Conservation (phyloP, 1,139 yeast genomes). For the Geotrichum cucujoidarum region DNA sequence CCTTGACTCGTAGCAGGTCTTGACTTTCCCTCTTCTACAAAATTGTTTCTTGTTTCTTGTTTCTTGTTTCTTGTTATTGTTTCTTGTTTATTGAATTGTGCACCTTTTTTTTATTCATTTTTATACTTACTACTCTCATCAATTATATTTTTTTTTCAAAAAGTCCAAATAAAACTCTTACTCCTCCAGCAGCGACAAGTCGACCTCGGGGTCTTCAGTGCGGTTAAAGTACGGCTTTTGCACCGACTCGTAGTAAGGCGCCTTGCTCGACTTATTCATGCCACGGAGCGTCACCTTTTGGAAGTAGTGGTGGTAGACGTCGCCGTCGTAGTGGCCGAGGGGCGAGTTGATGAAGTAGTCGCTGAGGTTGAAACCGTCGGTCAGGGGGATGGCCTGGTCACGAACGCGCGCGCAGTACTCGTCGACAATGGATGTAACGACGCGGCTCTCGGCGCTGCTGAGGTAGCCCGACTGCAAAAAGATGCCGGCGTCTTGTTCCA, state of each 20-base stretch:
- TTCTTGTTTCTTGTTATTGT: too few relatives aligned
- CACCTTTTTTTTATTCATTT: too few relatives aligned
- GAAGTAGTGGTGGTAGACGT: constrained; percentile 72
- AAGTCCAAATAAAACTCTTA: too few relatives aligned
- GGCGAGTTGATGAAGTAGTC: constrained; percentile 85
- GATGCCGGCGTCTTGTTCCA: constrained; percentile 71
- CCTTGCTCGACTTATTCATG: constrained; percentile 32
- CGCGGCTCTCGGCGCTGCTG: constrained; percentile 34
- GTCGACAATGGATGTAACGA: constrained; percentile 36
- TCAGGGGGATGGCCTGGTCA: constrained; percentile 69
- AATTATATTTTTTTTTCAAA: too few relatives aligned
- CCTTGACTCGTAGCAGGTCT: too few relatives aligned
- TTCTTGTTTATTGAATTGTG: too few relatives aligned
- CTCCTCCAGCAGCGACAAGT: constrained; percentile 11
- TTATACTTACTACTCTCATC: too few relatives aligned
- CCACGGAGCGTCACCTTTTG: constrained; percentile 37
- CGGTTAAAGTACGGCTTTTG: constrained; percentile 40
- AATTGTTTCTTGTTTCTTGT: too few relatives aligned
- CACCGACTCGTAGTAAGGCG: constrained; percentile 39
- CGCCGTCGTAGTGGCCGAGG: constrained; percentile 79
- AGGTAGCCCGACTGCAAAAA: constrained; percentile 65
- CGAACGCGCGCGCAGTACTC: constrained; percentile 42
- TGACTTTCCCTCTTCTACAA: too few relatives aligned
- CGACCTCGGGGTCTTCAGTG: constrained; percentile 26
- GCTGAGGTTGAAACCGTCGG: constrained; percentile 85